phyloP scores from a whole-genome alignment of 2,329 filamentous ascomycete genomes.

The Endoconidiophora polonica region DNA sequence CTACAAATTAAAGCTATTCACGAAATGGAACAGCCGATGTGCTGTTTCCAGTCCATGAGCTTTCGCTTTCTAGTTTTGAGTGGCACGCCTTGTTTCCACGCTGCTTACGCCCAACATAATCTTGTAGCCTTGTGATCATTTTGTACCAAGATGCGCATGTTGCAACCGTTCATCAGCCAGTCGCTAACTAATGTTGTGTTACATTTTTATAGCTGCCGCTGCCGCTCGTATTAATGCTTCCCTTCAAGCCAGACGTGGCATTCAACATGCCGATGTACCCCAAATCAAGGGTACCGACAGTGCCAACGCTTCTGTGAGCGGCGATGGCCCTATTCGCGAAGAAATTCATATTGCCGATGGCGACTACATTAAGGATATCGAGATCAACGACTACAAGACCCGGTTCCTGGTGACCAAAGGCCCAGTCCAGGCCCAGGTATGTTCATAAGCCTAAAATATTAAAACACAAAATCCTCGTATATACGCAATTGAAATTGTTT shows the following conservation, averaged over 20 bases:
- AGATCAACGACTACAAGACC: constrained; percentile 95
- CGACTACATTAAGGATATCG: constrained; percentile 97
- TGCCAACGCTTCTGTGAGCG: constrained; percentile 20
- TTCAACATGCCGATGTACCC: constrained; percentile 79
- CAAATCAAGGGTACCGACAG: constrained; percentile 41
- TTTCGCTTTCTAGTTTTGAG: too few relatives aligned
- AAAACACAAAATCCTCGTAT: too few relatives aligned
- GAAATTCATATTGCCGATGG: constrained; percentile 92
- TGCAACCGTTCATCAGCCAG: neutral
- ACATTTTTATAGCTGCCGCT: constrained; percentile 48
- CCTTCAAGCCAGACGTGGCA: constrained; percentile 70
- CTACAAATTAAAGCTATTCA: too few relatives aligned
- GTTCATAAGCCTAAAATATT: neutral
- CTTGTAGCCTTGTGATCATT: neutral
- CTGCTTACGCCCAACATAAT: neutral
- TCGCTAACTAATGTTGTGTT: constrained; percentile 17
- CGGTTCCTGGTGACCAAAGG: constrained; percentile 95
- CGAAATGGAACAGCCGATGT: too few relatives aligned
- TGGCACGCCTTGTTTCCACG: too few relatives aligned
- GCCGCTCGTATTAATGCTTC: constrained; percentile 77
- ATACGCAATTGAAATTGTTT: too few relatives aligned
- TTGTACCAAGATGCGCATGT: neutral
- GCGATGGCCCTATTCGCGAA: constrained; percentile 47
- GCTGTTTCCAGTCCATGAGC: neutral
- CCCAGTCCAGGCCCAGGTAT: constrained; percentile 99